These are phyloP conservation scores for Aspergillus sp. DNA, from an alignment of 2,329 filamentous ascomycete genomes.

Conservation along the genomic window DNA sequence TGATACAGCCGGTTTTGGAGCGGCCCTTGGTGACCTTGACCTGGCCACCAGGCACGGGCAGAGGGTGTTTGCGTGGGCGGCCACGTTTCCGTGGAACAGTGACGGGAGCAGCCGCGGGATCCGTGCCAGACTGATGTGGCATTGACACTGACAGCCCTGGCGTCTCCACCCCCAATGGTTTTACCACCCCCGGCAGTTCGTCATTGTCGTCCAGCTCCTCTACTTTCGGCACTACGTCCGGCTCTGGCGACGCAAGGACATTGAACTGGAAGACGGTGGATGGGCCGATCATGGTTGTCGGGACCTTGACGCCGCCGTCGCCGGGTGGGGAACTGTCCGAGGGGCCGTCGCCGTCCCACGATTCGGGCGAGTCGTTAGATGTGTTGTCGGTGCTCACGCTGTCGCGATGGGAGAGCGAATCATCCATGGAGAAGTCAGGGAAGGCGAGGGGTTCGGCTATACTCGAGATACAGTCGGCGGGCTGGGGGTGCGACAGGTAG, in stretches of 20 bases:
- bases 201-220: constrained; percentile 52
- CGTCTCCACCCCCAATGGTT: constrained; percentile 29
- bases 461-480: constrained; percentile 19
- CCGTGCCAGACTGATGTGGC: background rate
- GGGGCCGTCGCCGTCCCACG: constrained; percentile 27
- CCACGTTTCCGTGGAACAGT: constrained; percentile 64
- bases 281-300: constrained; percentile 17
- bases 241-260: constrained; percentile 22
- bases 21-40: constrained; percentile 75
- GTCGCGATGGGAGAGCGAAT: constrained; percentile 30
- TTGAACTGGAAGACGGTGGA: constrained; percentile 26
- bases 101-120: constrained; percentile 32
- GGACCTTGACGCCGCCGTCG: constrained; percentile 23
- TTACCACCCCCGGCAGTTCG: constrained; percentile 35
- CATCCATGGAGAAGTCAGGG: constrained; percentile 27
- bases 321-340: constrained; percentile 22
- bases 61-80: constrained; percentile 77
- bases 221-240: constrained; percentile 50
- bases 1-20: constrained; percentile 59
- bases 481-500: constrained; percentile 6
- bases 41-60: constrained; percentile 57
- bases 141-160: constrained; percentile 1
- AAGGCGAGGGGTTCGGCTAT: constrained; percentile 26
- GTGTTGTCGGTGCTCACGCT: constrained; percentile 36
- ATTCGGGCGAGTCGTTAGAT: constrained; percentile 31